These are phyloP conservation scores for Boletus rubescentipes DNA, from an alignment of 768 basidiomycete genomes.

Conservation along the genomic window DNA sequence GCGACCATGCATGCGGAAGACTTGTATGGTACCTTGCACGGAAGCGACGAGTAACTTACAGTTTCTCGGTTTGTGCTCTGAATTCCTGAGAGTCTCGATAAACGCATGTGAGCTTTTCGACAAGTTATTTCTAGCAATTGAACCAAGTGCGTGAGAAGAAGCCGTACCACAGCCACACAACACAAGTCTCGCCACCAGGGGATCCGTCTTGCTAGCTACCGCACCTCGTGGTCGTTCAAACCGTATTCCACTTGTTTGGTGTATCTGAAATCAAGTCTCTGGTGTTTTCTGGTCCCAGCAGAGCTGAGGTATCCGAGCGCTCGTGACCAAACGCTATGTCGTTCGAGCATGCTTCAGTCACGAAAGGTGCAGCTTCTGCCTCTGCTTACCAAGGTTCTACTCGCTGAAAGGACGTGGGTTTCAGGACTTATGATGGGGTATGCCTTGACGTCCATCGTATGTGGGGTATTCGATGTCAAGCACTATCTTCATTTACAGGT, in stretches of 20 bases:
- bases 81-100: background rate
- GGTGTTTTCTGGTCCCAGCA: background rate
- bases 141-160: background rate
- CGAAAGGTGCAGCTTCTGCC: slow-evolving; percentile 59
- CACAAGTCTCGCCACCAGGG: background rate
- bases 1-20: background rate
- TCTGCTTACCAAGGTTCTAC: background rate
- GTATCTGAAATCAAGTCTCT: background rate
- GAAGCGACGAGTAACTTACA: background rate
- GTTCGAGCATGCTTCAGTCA: slow-evolving; percentile 80
- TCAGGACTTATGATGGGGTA: slow-evolving; percentile 75
- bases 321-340: slow-evolving; percentile 49
- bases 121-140: background rate
- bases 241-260: background rate
- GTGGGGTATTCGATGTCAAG: slow-evolving; percentile 82
- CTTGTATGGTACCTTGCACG: too few relatives aligned
- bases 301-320: background rate
- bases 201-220: background rate
- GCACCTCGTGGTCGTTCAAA: background rate
- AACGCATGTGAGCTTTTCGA: background rate
- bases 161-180: slow-evolving; percentile 12
- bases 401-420: slow-evolving; percentile 1
- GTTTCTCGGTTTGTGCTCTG: background rate
- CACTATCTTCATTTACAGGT: slow-evolving; percentile 87
- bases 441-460: slow-evolving; percentile 70